Base-by-base conservation (phyloP, 331 rosid genomes). In the Ulmus americana region DNA sequence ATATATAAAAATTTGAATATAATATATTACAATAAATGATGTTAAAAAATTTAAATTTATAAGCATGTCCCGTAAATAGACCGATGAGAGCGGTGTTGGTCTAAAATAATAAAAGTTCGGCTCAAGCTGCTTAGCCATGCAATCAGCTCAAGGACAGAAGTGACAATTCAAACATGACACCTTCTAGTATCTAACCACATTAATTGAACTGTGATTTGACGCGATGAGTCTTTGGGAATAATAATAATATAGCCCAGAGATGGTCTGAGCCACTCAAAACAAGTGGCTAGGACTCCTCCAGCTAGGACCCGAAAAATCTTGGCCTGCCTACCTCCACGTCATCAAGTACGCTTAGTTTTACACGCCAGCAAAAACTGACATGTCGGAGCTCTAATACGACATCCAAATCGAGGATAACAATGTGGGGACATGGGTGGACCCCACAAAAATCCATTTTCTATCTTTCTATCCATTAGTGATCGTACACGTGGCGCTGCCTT, bases 181-280 rank as follows among this genome's bases (percentile, higher is more conserved):
- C 54, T 49, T 49, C 22, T 28, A 28, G 35, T 2, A 28, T 0
- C 35, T 28, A 28, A 0, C 3, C 35, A 0, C 35, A 28, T 28
- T 28, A 28, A 28, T 28, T 3, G 4, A 28, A 28, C 35, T 28
- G 35, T 3, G 35, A 28, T 28, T 28, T 28, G 35, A 28, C 35
- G 35, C 4, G 35, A 28, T 0, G 35, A 28, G 35, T 28, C 4
- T 20, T 20, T 20, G 22, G 22, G 35, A 28, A 28, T 28, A 28
- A 28, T 28, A 0, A 28, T 28, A 3, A 28, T 28, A 3, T 28
- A 2, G 35, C 35, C 35, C 35, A 22, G 5, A 42, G 53, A 44
- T n/a, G 12, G 43, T 18, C 66, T 62, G 61, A 0, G 62, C 79
- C 79, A 74, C 74, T 42, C 57, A 28, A 70, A 47, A 44, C 43